Conservation (phyloP, 306 rosid genomes). For the Lathyrus aphaca region DNA sequence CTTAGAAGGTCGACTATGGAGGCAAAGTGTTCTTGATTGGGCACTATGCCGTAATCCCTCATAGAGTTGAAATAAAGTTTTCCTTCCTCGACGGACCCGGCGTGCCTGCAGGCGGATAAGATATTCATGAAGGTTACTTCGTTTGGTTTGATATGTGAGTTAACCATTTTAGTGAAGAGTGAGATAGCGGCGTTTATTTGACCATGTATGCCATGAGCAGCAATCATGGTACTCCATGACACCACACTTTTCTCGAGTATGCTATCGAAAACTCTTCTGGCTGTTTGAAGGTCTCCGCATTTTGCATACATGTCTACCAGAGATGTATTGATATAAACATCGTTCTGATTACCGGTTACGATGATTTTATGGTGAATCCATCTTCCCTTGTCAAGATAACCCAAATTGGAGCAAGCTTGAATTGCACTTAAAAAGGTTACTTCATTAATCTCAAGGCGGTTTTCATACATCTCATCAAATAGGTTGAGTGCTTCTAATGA, state of each 20-base stretch:
- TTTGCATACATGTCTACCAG: conserved; percentile 88
- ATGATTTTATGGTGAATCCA: conserved; percentile 87
- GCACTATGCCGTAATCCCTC: conserved; percentile 60
- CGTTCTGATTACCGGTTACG: conserved; percentile 51
- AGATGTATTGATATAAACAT: conserved; percentile 67
- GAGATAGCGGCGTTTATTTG: conserved; percentile 54
- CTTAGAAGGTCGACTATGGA: conserved; percentile 83
- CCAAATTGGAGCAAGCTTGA: conserved; percentile 88
- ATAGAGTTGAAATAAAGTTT: conserved; percentile 61
- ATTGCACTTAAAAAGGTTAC: conserved; percentile 77
- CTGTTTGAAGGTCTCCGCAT: conserved; percentile 75
- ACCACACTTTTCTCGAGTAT: conserved; percentile 74
- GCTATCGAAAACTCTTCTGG: conserved; percentile 57
- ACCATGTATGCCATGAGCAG: conserved; percentile 84
- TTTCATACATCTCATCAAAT: conserved; percentile 67
- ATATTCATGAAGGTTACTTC: conserved; percentile 86
- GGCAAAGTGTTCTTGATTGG: conserved; percentile 71
- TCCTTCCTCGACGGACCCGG: conserved; percentile 78
- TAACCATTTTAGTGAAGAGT: conserved; percentile 66
- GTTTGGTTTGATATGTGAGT: conserved; percentile 65
- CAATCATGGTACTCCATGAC: conserved; percentile 90
- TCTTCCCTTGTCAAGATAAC: conserved; percentile 82
- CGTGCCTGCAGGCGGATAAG: conserved; percentile 86
- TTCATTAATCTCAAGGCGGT: conserved; percentile 58
- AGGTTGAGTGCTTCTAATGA: conserved; percentile 70